Base-by-base conservation (phyloP, 2,329 filamentous ascomycete species). In the Ceratocystis eucalypticola region DNA sequence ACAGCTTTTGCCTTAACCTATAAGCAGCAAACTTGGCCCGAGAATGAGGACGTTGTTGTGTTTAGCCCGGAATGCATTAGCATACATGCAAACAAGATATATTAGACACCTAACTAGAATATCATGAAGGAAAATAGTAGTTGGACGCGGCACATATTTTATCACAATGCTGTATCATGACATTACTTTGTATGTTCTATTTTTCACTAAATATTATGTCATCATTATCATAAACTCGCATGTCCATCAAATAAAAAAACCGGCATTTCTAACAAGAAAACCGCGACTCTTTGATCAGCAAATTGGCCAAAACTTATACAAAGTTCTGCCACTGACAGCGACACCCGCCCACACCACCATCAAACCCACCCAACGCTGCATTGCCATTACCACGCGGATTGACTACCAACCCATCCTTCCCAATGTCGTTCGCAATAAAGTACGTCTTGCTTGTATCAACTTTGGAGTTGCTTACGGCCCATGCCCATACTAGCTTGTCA, bases 1-100 rank as follows among this genome's bases (percentile, higher is more conserved):
- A 81, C 84, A 68, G 88, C 87, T 41, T 87, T 91, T 22, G 87
- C 85, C 1, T 86, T 88, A 82, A 87, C 86, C 15, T 80, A 82
- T 62, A 85, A 81, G 66, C 86, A 87, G 2, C 82, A 80, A 67
- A 70, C 88, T 8, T 89, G 86, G 85, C 75, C 90, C 66, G 84
- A 86, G 74, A 80, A 90, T 72, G 85, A 86, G 3, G 88, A 90
- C 73, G 75, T 84, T 25, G 85, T 89, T 22, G 84, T 89, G 72
- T 87, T 90, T 62, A 80, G 79, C 5, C 77, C 90, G 1, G 85
- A 89, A 70, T 78, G 80, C 1, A 83, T 90, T 5, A 87, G 88
- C 28, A 81, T 79, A 15, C 85, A 80, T 70, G 80, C 73, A 3
- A 83, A 83, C 73, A 80, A 74, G 71, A 70, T 75, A 46, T 72